Evolutionary conservation across 2,329 filamentous ascomycete species (phyloP).

Genomic region (Trichoderma brevicompactum): DNA sequence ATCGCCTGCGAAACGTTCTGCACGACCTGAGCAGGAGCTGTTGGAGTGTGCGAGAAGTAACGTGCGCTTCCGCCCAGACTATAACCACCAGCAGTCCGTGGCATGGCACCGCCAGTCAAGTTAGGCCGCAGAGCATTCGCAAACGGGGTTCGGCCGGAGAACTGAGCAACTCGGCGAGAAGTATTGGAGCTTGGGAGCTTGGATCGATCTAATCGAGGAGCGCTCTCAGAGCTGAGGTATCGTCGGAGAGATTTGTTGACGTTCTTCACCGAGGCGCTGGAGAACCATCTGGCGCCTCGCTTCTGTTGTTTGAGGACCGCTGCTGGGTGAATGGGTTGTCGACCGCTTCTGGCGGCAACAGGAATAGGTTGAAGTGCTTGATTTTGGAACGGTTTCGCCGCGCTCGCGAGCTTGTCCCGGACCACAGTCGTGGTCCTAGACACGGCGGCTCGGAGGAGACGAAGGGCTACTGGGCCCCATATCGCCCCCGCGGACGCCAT

Average conservation of each 20-base stretch:
- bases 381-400: constrained; percentile 50
- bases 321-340: constrained; percentile 60
- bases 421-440: constrained; percentile 56
- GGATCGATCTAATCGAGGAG: constrained; percentile 51
- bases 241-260: constrained; percentile 54
- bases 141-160: constrained; percentile 81
- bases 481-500: constrained; percentile 61
- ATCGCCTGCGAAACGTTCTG: constrained; percentile 95
- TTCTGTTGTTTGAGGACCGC: constrained; percentile 56
- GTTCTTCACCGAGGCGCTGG: constrained; percentile 48
- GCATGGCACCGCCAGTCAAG: constrained; percentile 82
- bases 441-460: constrained; percentile 58
- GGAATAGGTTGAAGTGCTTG: constrained; percentile 52
- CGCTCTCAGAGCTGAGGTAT: constrained; percentile 52
- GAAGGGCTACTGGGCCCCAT: constrained; percentile 61
- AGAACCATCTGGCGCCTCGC: constrained; percentile 52
- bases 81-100: constrained; percentile 90
- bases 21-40: constrained; percentile 84
- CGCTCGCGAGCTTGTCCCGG: constrained; percentile 53
- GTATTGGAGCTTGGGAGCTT: constrained; percentile 56
- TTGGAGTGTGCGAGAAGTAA: constrained; percentile 89
- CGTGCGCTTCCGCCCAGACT: constrained; percentile 72
- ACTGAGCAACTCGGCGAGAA: constrained; percentile 58
- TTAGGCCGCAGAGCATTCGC: constrained; percentile 88
- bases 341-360: constrained; percentile 45